Conservation (phyloP, 768 basidiomycete species). For the Clathrus columnatus region DNA sequence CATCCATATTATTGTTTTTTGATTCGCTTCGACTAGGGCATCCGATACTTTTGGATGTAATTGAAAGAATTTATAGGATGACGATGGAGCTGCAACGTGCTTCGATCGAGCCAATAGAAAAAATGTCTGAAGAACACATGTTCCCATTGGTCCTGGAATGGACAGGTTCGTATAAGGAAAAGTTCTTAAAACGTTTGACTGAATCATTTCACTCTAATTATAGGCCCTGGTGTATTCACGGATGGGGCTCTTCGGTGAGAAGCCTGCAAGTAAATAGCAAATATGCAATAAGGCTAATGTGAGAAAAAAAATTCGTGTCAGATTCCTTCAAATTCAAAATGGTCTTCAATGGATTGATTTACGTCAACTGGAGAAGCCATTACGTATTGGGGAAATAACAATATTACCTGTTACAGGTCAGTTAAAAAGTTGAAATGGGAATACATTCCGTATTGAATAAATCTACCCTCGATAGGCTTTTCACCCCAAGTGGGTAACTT, state of each 20-base stretch:
- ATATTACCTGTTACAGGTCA: conserved; percentile 27
- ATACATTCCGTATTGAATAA: too few species aligned
- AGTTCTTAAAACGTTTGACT: neutral
- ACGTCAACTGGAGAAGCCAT: conserved; percentile 20
- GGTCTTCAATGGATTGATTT: conserved; percentile 28
- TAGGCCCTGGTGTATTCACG: conserved; percentile 15
- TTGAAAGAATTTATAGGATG: conserved; percentile 25
- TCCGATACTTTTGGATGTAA: conserved; percentile 31
- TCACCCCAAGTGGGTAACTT: conserved; percentile 24
- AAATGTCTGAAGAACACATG: neutral
- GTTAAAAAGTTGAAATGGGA: neutral
- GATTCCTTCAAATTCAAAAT: conserved; percentile 26
- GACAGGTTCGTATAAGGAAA: conserved; percentile 27
- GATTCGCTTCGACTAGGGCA: conserved; percentile 16
- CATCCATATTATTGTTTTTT: neutral
- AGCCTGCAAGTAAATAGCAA: neutral
- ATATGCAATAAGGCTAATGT: too few species aligned
- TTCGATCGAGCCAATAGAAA: neutral
- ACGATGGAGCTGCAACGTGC: conserved; percentile 22
- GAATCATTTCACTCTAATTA: neutral
- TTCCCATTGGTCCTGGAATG: conserved; percentile 29
- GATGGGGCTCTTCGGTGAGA: conserved; percentile 11
- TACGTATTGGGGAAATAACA: conserved; percentile 27
- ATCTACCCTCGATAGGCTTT: conserved; percentile 16
- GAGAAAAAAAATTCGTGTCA: too few species aligned